phyloP scores from a whole-genome alignment of 805 yeast genomes.

The Metschnikowia reukaufii region DNA sequence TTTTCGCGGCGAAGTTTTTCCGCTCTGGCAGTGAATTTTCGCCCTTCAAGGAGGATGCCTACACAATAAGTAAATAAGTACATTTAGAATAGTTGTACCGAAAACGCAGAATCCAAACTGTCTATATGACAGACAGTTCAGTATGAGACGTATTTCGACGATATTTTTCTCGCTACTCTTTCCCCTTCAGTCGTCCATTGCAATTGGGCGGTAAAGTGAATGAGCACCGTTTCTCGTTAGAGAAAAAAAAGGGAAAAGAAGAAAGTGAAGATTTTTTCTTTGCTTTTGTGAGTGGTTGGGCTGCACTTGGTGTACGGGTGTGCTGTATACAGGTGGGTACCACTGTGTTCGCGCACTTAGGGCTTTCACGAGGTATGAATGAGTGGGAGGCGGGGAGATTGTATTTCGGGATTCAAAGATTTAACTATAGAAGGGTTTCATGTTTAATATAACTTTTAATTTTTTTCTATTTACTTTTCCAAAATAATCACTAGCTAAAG shows the following conservation, averaged over 20 bases:
- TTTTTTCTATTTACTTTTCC: no score
- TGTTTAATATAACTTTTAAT: no score
- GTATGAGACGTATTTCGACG: slow-evolving; percentile 23
- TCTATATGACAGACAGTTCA: slow-evolving; percentile 13
- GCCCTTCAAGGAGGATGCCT: no score
- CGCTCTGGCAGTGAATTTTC: no score
- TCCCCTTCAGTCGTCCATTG: slow-evolving; percentile 25
- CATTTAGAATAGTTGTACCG: slow-evolving; percentile 28
- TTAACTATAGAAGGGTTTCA: no score
- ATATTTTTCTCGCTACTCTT: slow-evolving; percentile 22
- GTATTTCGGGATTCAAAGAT: no score
- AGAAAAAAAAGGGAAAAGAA: slow-evolving; percentile 4
- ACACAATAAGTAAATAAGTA: no score
- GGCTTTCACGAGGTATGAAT: slow-evolving; percentile 1
- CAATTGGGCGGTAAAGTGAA: slow-evolving; percentile 24
- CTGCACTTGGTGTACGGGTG: slow-evolving; percentile 14
- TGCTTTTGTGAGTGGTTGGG: background rate
- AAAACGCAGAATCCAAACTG: slow-evolving; percentile 38
- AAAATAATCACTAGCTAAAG: no score
- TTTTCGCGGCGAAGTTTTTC: no score
- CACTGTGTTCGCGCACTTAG: background rate
- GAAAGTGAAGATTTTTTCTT: slow-evolving; percentile 1
- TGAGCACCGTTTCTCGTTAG: slow-evolving; percentile 22
- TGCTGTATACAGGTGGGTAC: background rate
- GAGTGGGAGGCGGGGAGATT: no score